Conservation (phyloP, 805 yeast genomes). For the Saccharomycopsis oosterbeekiorum region DNA sequence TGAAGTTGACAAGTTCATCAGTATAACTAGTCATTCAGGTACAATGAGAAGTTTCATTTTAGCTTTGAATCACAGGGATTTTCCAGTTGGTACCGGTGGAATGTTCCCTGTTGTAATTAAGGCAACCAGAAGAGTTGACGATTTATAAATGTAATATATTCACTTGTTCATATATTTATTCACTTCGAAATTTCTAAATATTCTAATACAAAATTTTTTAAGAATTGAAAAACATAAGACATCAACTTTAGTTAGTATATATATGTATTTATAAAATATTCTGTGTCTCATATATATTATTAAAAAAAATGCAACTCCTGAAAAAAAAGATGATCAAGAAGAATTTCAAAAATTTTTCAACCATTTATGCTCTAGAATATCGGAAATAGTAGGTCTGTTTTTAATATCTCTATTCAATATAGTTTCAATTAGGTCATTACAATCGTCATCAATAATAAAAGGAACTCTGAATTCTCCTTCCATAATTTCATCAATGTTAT, state of each 20-base stretch:
- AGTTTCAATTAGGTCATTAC: constrained; percentile 48
- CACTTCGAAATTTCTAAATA: neutral
- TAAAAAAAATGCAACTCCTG: neutral
- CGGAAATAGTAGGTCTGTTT: constrained; percentile 64
- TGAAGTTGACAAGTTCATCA: constrained; percentile 21
- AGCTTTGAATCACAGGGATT: constrained; percentile 38
- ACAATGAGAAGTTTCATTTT: constrained; percentile 38
- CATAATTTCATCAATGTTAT: constrained; percentile 90
- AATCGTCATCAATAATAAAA: constrained; percentile 47
- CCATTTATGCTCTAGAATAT: constrained; percentile 69
- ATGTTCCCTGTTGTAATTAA: constrained; percentile 46
- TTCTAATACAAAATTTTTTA: neutral
- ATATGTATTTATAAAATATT: no score
- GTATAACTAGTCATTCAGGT: constrained; percentile 34
- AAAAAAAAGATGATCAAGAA: neutral
- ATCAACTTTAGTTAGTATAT: no score
- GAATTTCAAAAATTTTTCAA: constrained; percentile 22
- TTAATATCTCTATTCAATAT: constrained; percentile 62
- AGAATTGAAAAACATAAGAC: no score
- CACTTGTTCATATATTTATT: neutral
- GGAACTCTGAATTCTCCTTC: constrained; percentile 80
- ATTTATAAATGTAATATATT: constrained; percentile 4
- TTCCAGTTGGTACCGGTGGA: constrained; percentile 44
- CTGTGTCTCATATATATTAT: neutral
- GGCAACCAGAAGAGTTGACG: constrained; percentile 22